phyloP scores from a whole-genome alignment of 148 eudicot genomes.

The Chenopodium suecicum region DNA sequence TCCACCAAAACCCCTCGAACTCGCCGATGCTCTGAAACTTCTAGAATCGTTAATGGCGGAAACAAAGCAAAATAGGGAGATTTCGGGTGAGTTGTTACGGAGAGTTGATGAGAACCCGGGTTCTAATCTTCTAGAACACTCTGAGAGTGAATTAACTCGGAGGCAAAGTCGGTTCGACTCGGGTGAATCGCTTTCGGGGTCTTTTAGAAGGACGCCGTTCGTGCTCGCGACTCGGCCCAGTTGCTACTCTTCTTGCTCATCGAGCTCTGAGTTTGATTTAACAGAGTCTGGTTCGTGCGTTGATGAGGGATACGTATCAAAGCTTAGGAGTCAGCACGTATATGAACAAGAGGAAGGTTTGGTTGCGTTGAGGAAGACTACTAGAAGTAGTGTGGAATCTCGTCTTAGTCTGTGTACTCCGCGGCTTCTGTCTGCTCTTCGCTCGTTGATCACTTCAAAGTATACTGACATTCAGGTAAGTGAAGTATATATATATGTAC shows the following conservation, averaged over 20 bases:
- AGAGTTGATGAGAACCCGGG: constrained; percentile 10
- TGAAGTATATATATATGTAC: too few species aligned
- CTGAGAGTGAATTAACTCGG: constrained; percentile 37
- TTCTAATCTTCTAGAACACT: not conserved
- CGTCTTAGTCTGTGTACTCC: constrained; percentile 62
- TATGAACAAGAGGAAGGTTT: constrained; percentile 62
- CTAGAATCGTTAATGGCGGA: constrained; percentile 30
- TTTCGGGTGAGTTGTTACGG: constrained; percentile 5
- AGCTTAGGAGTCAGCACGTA: constrained; percentile 46
- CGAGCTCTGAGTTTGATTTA: constrained; percentile 41
- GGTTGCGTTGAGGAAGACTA: constrained; percentile 50
- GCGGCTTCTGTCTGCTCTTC: constrained; percentile 50
- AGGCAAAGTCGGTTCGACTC: constrained; percentile 37
- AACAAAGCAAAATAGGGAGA: not conserved
- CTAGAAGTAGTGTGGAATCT: constrained; percentile 53
- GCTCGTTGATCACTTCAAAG: constrained; percentile 53
- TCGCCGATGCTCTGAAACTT: constrained; percentile 43
- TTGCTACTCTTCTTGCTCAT: constrained; percentile 63
- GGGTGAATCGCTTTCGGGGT: constrained; percentile 43
- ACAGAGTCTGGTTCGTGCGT: constrained; percentile 27
- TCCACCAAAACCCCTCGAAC: constrained; percentile 45
- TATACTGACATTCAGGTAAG: constrained; percentile 50
- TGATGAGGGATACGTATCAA: constrained; percentile 46
- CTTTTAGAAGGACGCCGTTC: constrained; percentile 46
- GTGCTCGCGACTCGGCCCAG: constrained; percentile 58